Evolutionary conservation across 345 rosid species (phyloP), one percentile per base, ranked within the genome.

Genomic region (Syzygium oleosum): DNA sequence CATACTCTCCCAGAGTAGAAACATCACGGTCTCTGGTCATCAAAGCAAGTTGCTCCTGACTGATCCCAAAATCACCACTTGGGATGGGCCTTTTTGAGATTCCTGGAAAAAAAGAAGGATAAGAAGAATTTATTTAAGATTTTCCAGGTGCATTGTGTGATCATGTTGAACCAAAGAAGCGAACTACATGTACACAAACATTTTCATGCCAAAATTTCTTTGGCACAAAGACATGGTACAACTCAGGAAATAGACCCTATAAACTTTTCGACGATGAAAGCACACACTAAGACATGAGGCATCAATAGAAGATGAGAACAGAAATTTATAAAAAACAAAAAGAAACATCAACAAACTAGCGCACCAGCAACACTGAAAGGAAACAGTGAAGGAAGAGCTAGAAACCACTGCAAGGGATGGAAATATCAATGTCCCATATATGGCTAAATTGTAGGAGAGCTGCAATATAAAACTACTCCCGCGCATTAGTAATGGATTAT

Each of bases 1-100:
- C 99, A 91, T 90, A 88, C 88, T 92, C 92, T 91, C 89, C 95
- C 84, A 98, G 90, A 89, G 95, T 89, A 88, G 87, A 63, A 88
- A 93, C 19, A 89, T 94, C 91, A 85, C 92, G 96, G 93, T 97
- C 98, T 91, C 97, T 96, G 52, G 97, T 92, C 93, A 98, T 90
- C 55, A 92, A 87, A 79, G 92, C 93, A 88, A 98, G 98, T 86
- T 95, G 93, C 84, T 94, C 98, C 54, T 90, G 98, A 90, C 91
- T 94, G 88, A 98, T 93, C 58, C 85, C 91, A 92, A 93, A 97
- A 90, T 97, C 96, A 89, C 93, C 91, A 78, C 8, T 77, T 52
- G 94, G 92, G 53, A 73, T 59, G 7, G 94, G 89, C 54, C 92
- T 88, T 89, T 88, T 73, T 84, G 86, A 14, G 51, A 85, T 80